These are phyloP conservation scores for Amanita thiersii DNA, from an alignment of 768 basidiomycete species.

Conservation along the genomic window DNA sequence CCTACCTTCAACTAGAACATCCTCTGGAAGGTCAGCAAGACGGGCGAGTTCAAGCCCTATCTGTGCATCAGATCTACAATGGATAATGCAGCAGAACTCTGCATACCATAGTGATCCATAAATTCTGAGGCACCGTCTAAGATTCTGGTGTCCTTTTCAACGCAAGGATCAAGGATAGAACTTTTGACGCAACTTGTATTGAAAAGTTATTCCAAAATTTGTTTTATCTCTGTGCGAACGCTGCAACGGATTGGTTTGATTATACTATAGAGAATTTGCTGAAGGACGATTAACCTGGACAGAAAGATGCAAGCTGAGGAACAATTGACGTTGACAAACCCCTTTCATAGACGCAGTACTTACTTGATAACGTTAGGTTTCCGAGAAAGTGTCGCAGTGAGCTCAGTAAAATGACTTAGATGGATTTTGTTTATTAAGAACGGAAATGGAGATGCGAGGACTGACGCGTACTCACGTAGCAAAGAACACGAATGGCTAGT, in stretches of 20 bases:
- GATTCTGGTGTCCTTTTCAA: conserved; percentile 37
- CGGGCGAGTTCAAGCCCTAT: conserved; percentile 84
- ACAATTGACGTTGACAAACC: not conserved
- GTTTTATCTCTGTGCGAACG: conserved; percentile 15
- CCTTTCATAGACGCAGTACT: conserved; percentile 17
- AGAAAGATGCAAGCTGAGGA: conserved; percentile 69
- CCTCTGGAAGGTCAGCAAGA: conserved; percentile 75
- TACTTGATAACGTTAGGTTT: conserved; percentile 81
- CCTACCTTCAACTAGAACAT: conserved; percentile 57
- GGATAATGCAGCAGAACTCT: not conserved
- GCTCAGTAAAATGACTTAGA: conserved; percentile 70
- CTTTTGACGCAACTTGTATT: conserved; percentile 51
- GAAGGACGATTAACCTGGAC: conserved; percentile 47
- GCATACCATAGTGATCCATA: conserved; percentile 63
- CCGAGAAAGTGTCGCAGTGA: conserved; percentile 65
- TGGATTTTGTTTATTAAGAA: not conserved
- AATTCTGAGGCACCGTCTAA: conserved; percentile 62
- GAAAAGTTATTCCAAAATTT: conserved; percentile 64
- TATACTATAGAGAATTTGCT: not conserved
- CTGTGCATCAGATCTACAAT: not conserved
- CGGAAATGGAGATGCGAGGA: conserved; percentile 5
- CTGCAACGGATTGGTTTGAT: not conserved
- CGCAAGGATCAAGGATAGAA: not conserved
- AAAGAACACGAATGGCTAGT: conserved; percentile 81
- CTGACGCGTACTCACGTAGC: conserved; percentile 52